These are phyloP conservation scores for Botrytis cinerea DNA, from an alignment of 2,329 filamentous ascomycete species.

Conservation along the genomic window DNA sequence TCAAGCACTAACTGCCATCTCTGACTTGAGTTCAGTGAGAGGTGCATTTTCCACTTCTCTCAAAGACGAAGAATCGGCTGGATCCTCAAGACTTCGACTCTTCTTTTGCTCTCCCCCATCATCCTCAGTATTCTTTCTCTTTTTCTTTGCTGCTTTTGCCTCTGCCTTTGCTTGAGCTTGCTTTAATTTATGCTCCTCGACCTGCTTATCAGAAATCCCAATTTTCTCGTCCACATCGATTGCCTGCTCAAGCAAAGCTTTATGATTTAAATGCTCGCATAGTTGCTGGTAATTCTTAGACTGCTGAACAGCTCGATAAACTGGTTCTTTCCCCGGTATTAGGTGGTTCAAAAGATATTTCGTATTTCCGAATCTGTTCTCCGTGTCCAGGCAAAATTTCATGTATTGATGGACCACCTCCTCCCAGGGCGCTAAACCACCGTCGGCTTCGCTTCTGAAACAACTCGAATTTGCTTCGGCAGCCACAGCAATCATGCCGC, in stretches of 20 bases:
- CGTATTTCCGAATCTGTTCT: constrained; percentile 89
- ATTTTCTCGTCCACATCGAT: constrained; percentile 58
- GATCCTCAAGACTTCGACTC: constrained; percentile 11
- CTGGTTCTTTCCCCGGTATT: constrained; percentile 74
- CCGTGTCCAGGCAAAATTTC: constrained; percentile 68
- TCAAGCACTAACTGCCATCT: constrained; percentile 18
- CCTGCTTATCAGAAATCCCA: constrained; percentile 30
- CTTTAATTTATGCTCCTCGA: constrained; percentile 27
- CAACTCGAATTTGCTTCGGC: constrained; percentile 91
- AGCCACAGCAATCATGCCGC: constrained; percentile 94
- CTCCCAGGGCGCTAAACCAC: constrained; percentile 72
- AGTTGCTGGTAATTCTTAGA: constrained; percentile 72
- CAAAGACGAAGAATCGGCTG: neutral
- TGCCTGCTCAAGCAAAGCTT: constrained; percentile 64
- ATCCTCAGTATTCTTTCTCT: constrained; percentile 15
- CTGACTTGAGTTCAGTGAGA: constrained; percentile 10
- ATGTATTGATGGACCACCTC: constrained; percentile 79
- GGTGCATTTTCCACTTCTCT: neutral
- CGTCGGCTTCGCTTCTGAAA: constrained; percentile 70
- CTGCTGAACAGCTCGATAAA: constrained; percentile 61
- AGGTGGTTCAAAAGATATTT: constrained; percentile 88
- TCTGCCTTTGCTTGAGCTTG: constrained; percentile 27
- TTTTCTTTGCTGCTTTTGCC: constrained; percentile 21
- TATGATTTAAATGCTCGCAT: constrained; percentile 65
- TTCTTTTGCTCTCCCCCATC: constrained; percentile 18